A percentile compares a stretch with the other conserved stretches of the same genome.
phyloP scores from a whole-genome alignment of 768 basidiomycete genomes.

The Saitozyma podzolica region DNA sequence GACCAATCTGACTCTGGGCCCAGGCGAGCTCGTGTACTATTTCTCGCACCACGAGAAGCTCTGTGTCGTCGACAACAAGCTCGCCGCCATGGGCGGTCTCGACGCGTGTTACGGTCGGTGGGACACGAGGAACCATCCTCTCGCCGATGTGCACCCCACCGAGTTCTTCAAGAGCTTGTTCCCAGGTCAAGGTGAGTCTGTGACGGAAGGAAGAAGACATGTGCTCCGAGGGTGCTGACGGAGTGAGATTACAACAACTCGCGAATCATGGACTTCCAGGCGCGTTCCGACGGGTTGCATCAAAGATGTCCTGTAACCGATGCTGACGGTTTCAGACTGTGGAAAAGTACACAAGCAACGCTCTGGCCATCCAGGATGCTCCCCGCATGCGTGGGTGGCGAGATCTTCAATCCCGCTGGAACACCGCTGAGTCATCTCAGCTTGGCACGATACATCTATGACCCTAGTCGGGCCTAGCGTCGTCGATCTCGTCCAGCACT shows the following conservation, averaged over 20 bases:
- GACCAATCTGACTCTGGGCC: neutral
- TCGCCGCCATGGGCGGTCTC: constrained; percentile 68
- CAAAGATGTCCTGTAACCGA: neutral
- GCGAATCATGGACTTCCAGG: constrained; percentile 51
- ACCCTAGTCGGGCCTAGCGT: constrained; percentile 65
- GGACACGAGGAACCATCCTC: constrained; percentile 80
- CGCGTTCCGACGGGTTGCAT: constrained; percentile 8
- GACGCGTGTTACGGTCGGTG: constrained; percentile 97
- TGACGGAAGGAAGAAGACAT: neutral
- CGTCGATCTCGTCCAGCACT: constrained; percentile 89
- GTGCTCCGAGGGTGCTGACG: neutral
- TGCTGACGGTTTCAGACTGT: constrained; percentile 59
- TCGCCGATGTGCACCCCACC: constrained; percentile 89
- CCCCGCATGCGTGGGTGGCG: constrained; percentile 44
- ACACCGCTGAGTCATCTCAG: constrained; percentile 13
- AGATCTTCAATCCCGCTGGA: neutral
- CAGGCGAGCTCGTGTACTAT: constrained; percentile 44
- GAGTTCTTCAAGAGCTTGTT: constrained; percentile 78
- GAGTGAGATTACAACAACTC: constrained; percentile 54
- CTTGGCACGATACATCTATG: constrained; percentile 86
- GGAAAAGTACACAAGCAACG: constrained; percentile 56
- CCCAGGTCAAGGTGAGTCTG: constrained; percentile 66
- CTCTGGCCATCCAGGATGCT: constrained; percentile 50
- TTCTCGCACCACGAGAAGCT: constrained; percentile 52
- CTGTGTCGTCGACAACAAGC: constrained; percentile 48